A percentile compares a stretch with the other conserved stretches of the same genome.
phyloP scores from a whole-genome alignment of 1,284 basidiomycete species.

The Marasmius oreades region DNA sequence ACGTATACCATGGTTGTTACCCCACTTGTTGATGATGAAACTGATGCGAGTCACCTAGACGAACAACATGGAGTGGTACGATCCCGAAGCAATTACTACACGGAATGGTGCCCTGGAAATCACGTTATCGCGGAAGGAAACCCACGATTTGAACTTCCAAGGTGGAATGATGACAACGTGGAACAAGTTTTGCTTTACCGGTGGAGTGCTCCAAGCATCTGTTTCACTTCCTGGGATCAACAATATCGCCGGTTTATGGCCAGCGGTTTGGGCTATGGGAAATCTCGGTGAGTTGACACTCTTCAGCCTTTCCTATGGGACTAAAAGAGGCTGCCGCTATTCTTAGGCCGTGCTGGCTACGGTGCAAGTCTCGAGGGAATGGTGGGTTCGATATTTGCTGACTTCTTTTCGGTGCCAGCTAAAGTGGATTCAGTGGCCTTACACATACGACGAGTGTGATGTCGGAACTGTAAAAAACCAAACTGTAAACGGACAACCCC shows the following conservation, averaged over 20 bases:
- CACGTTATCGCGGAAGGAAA: constrained; percentile 42
- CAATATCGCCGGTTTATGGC: constrained; percentile 60
- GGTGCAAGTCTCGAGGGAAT: constrained; percentile 46
- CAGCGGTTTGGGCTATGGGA: constrained; percentile 70
- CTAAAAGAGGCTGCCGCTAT: background rate
- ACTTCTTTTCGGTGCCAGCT: no score
- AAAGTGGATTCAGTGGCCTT: constrained; percentile 56
- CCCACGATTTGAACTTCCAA: constrained; percentile 49
- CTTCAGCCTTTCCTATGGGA: background rate
- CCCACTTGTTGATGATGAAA: background rate
- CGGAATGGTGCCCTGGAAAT: constrained; percentile 50
- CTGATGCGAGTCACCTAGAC: constrained; percentile 30
- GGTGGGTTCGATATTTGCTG: constrained; percentile 25
- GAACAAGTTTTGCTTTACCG: constrained; percentile 69
- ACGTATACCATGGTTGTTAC: constrained; percentile 1
- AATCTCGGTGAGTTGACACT: constrained; percentile 38
- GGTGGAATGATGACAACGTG: constrained; percentile 41
- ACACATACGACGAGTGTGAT: constrained; percentile 75
- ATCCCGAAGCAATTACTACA: constrained; percentile 55
- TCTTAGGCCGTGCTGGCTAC: constrained; percentile 37
- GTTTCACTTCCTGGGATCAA: constrained; percentile 64
- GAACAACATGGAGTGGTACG: constrained; percentile 64
- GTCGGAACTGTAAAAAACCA: constrained; percentile 66
- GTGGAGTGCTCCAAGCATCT: constrained; percentile 53
- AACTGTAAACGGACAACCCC: constrained; percentile 28